Evolutionary conservation across 768 basidiomycete species (phyloP), one percentile per base, ranked within the genome.

Genomic region (Mycena belliarum): DNA sequence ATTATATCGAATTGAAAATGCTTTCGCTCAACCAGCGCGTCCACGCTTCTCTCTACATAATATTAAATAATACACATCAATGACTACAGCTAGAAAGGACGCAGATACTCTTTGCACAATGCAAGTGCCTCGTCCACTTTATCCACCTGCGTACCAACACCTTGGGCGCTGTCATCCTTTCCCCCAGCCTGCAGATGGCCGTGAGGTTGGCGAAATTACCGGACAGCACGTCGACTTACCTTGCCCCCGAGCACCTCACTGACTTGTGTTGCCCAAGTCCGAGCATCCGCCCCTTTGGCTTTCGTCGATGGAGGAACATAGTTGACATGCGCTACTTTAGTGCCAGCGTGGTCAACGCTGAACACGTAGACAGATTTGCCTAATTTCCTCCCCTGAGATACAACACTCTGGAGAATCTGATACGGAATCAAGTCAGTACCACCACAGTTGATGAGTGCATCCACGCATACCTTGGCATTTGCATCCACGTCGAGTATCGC

Each of bases 111-210:
- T 60, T 74, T 74, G 4, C 91, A 93, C 23, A 78, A 76, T 53
- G 65, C 68, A 20, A 93, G 64, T 1, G 91, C 95, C 57, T 89
- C 91, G 16, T 80, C 74, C 3, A 93, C 73, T 72, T 82, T 87
- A 24, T 72, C 72, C 1, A 80, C 71, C 59, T 91, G 80, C 4
- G 77, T 73, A 28, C 97, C 97, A 15, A 96, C 86, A 24, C 97
- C 97, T 68, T 95, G 93, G 2, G 90, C 89, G 53, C 84, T 82
- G 35, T 98, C 97, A 57, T 93, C 93, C 73, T 95, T 98, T 15
- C 97, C 97, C 52, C 97, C 97, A 49, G 93, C 93, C 93, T 95
- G 55, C 11, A 51, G 52, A 57, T 26, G 28, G 6, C 23, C 20
- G 37, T 55, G 24, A 49, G 35, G 26, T 51, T 11, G 20, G 51